phyloP scores from a whole-genome alignment of 805 yeast genomes.

The Pichia nakasei region DNA sequence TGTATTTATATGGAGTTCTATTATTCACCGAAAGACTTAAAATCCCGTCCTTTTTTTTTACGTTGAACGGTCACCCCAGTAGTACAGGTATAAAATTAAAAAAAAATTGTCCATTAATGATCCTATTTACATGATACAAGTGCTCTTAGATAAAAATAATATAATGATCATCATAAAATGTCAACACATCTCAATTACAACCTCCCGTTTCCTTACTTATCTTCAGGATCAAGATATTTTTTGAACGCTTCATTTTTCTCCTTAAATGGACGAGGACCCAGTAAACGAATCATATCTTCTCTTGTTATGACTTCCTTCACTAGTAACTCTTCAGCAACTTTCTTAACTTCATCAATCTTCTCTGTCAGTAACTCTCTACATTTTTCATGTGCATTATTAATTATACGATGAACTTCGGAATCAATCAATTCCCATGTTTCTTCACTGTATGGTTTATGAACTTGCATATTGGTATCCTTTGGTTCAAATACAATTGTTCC shows the following conservation, averaged over 20 bases:
- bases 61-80: too few species aligned
- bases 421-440: slow-evolving; percentile 78
- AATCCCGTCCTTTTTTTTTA: too few species aligned
- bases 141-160: too few species aligned
- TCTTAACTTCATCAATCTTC: slow-evolving; percentile 66
- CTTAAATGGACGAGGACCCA: slow-evolving; percentile 89
- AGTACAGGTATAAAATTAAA: too few species aligned
- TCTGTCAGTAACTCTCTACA: slow-evolving; percentile 64
- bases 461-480: slow-evolving; percentile 43
- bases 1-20: too few species aligned
- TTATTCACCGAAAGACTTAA: too few species aligned
- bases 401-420: slow-evolving; percentile 69
- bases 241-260: slow-evolving; percentile 88
- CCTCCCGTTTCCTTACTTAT: too few species aligned
- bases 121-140: neutral
- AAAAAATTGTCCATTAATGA: too few species aligned
- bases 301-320: slow-evolving; percentile 85
- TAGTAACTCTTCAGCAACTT: slow-evolving; percentile 81
- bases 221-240: slow-evolving; percentile 39
- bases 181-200: too few species aligned
- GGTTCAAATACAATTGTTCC: slow-evolving; percentile 81
- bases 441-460: slow-evolving; percentile 76
- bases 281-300: slow-evolving; percentile 81
- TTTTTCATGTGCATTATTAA: slow-evolving; percentile 61
- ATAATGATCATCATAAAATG: too few species aligned